These are phyloP conservation scores for Termitomyces eurrhizus DNA, from an alignment of 768 basidiomycete genomes.

Conservation along the genomic window DNA sequence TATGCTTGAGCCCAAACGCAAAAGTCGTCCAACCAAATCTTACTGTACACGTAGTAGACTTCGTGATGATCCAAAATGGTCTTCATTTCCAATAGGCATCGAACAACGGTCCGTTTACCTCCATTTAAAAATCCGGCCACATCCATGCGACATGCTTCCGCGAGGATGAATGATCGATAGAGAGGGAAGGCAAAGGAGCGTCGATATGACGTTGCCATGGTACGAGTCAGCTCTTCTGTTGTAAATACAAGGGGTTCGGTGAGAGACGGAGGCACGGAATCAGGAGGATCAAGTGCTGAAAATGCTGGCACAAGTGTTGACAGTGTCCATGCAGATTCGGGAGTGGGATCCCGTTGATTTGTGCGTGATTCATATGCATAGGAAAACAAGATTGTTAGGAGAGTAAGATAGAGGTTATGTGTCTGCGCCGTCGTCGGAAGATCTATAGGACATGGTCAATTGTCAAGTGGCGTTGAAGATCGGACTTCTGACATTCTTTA, in stretches of 20 bases:
- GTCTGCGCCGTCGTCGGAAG: constrained; percentile 53
- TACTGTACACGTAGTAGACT: constrained; percentile 85
- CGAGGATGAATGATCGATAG: constrained; percentile 72
- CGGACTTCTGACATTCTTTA: constrained; percentile 43
- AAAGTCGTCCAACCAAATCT: constrained; percentile 84
- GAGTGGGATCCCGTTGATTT: constrained; percentile 73
- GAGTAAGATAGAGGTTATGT: constrained; percentile 61
- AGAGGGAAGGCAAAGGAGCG: constrained; percentile 75
- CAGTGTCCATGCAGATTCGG: constrained; percentile 89
- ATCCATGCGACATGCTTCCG: constrained; percentile 66
- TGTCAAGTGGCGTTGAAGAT: background rate
- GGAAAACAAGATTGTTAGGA: constrained; percentile 72
- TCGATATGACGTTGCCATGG: constrained; percentile 63
- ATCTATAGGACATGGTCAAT: constrained; percentile 37
- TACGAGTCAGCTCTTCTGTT: constrained; percentile 42
- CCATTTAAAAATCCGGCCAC: constrained; percentile 51
- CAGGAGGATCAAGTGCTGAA: constrained; percentile 78
- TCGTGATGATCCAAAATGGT: constrained; percentile 76
- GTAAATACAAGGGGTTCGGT: constrained; percentile 29
- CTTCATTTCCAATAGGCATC: constrained; percentile 71
- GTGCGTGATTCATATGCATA: constrained; percentile 79
- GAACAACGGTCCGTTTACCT: constrained; percentile 60
- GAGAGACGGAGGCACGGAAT: constrained; percentile 44
- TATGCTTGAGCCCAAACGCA: constrained; percentile 74
- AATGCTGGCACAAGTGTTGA: constrained; percentile 69